Evolutionary conservation across 768 basidiomycete genomes (phyloP), one percentile per base, ranked within the genome.

Genomic region (Lactifluus piperatus): DNA sequence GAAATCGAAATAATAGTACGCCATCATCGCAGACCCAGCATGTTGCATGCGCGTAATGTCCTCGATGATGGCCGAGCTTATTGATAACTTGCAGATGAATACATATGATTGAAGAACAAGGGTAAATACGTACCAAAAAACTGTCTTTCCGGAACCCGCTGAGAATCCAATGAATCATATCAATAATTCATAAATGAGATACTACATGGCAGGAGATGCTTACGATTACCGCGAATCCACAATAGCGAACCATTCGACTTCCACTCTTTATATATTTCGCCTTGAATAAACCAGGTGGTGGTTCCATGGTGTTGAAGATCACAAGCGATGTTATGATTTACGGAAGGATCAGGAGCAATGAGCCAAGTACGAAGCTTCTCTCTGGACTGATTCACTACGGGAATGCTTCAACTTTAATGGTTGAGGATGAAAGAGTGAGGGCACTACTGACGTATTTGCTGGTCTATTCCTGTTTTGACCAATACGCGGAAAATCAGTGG

Each of bases 201-300:
- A 2, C 7, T 14, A 20, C 9, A 36, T 9, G 5, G 7, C 8
- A 4, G 4, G 26, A 39, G 11, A 26, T 8, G 4, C 51, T 10
- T n/a, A 58, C 57, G 45, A 39, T 41, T 58, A 5, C 57, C 57
- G 16, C 29, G 51, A 20, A 53, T 58, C 57, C 57, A 52, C n/a
- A 58, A 39, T 11, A 58, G 29, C 1, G 51, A 53, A 0, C 51
- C 29, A 9, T 37, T 41, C 26, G 6, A 5, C 16, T 53, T 58
- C 57, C 57, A 58, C 0, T 53, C 27, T 0, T 24, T 14, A 26
- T 52, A 58, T 20, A 9, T 27, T 5, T 6, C 18, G 4, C 50
- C 27, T 18, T 20, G 26, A n/a, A 37, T 37, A 6, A 58, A 58
- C 57, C 57, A 58, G 0, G 24, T 13, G 22, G 57, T 26, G 3